Evolutionary conservation across 2,329 filamentous ascomycete genomes (phyloP).

Genomic region (Monilinia fructicola): DNA sequence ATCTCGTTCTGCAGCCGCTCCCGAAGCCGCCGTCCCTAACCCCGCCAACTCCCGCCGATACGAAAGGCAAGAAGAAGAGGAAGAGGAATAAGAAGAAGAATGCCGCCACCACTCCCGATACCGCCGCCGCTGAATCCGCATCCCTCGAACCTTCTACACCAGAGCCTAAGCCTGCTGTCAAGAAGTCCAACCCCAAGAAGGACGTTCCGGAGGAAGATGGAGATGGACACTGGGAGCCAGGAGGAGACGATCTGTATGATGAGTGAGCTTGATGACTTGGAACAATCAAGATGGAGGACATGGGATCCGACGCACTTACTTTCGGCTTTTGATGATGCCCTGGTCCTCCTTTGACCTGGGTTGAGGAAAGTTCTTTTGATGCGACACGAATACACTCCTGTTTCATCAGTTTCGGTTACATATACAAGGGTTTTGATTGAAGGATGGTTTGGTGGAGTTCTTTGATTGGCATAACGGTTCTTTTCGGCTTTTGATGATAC

Average conservation of each 20-base stretch:
- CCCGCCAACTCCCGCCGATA: too few relatives aligned
- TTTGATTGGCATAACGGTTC: background rate
- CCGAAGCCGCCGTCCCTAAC: too few relatives aligned
- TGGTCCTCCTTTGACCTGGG: background rate
- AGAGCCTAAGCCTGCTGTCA: too few relatives aligned
- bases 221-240: background rate
- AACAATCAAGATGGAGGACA: background rate
- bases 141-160: too few relatives aligned
- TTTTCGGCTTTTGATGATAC: background rate
- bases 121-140: too few relatives aligned
- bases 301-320: background rate
- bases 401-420: background rate
- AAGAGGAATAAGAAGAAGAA: background rate
- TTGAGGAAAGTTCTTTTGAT: background rate
- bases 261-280: too few relatives aligned
- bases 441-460: background rate
- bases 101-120: background rate
- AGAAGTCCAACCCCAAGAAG: background rate
- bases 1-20: background rate
- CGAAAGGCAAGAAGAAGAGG: background rate
- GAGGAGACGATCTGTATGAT: background rate
- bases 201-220: background rate
- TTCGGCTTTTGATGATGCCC: background rate
- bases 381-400: background rate
- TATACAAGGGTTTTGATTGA: background rate